Evolutionary conservation across 768 basidiomycete genomes (phyloP).

Genomic region (Galerina marginata): DNA sequence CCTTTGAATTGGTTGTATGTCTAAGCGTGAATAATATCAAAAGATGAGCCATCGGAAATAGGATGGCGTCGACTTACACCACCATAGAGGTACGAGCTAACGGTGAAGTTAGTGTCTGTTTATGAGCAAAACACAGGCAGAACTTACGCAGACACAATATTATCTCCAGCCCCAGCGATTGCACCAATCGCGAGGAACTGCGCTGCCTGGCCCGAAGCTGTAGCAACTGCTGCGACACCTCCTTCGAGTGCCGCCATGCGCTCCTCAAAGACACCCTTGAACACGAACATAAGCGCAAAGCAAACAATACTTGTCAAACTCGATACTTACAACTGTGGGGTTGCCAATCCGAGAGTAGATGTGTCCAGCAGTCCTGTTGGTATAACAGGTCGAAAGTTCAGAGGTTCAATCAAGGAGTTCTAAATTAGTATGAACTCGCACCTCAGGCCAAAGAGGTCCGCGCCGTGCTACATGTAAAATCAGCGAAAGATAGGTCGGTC

Average conservation of each 20-base stretch:
- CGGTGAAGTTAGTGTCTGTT: too few relatives aligned
- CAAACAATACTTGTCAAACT: background rate
- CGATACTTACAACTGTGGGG: conserved; percentile 59
- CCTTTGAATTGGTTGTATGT: conserved; percentile 79
- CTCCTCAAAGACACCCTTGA: conserved; percentile 77
- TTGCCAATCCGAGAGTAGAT: conserved; percentile 75
- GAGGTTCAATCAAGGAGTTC: background rate
- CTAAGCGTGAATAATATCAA: conserved; percentile 31
- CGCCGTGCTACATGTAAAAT: conserved; percentile 56
- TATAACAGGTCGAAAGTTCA: background rate
- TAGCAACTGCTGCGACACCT: conserved; percentile 76
- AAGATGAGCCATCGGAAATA: background rate
- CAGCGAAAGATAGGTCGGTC: background rate
- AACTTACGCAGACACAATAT: conserved; percentile 67
- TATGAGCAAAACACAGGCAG: too few relatives aligned
- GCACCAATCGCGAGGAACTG: conserved; percentile 75
- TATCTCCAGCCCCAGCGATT: conserved; percentile 70
- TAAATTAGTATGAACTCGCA: conserved; percentile 20
- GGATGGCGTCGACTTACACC: conserved; percentile 48
- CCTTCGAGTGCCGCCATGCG: conserved; percentile 82
- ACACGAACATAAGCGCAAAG: background rate
- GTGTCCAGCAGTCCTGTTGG: conserved; percentile 54
- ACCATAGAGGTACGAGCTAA: conserved; percentile 62
- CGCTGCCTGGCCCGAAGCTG: conserved; percentile 76
- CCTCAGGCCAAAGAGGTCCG: conserved; percentile 74